Evolutionary conservation across 805 yeast genomes (phyloP), one percentile per base, ranked within the genome.

Genomic region (Scheffersomyces stipitis): DNA sequence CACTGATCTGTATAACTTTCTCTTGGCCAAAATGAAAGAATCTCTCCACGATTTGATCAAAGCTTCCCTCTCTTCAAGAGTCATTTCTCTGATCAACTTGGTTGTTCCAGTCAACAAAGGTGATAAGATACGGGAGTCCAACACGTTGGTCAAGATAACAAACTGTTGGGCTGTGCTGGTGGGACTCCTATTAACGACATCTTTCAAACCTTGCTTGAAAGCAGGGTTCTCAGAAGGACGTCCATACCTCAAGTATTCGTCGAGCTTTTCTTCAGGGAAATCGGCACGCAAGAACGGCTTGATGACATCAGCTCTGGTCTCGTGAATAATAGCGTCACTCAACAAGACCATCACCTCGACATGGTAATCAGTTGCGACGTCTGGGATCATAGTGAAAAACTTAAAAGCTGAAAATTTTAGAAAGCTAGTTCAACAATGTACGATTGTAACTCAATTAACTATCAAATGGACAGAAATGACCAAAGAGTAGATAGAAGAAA

Each of bases 41-140:
- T 56, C 56, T 24, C 66, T 52, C 78, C 78, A 72, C 4, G 60
- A 40, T 4, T 33, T 38, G 20, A 76, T 42, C 15, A 73, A 40
- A 2, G 34, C 42, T 31, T 54, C 63, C 15, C 66, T 51, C 43
- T 73, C 66, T 2, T 42, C 42, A 8, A 40, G 15, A 4, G 58
- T 33, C 75, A 69, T 69, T 12, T 69, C 71, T 14, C 56, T 45
- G 4, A 69, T 36, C 20, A 60, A 49, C 16, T 61, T 67, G 12
- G 59, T 43, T 6, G 68, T 49, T 12, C 50, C 51, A 13, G 73
- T 62, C 20, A 65, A 44, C 1, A 52, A 45, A 3, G 66, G 70
- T 23, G 65, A 52, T 5, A 49, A 40, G 5, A 64, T 34, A 33
- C 66, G 53, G 23, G 62, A 58, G 13, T 53, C 52, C 36, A 69